phyloP scores from a whole-genome alignment of 2,329 filamentous ascomycete genomes.

The Colletotrichum navitas region DNA sequence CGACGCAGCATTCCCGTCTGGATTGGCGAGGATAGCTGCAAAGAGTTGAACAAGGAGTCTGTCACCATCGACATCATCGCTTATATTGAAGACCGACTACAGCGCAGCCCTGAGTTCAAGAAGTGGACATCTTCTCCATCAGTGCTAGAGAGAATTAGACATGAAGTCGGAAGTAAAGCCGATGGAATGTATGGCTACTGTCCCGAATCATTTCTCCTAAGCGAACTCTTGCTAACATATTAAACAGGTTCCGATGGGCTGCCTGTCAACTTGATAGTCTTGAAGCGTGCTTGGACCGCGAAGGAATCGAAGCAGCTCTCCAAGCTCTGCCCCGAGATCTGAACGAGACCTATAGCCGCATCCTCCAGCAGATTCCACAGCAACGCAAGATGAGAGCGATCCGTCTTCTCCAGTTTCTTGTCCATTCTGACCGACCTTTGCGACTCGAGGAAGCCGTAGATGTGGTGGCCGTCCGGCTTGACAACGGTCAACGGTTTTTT shows the following conservation, averaged over 20 bases:
- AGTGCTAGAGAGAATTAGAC: background rate
- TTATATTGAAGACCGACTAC: background rate
- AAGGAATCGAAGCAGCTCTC: background rate
- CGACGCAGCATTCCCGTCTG: background rate
- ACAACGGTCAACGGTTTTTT: background rate
- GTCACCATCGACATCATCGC: conserved; percentile 14
- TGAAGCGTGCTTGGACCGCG: background rate
- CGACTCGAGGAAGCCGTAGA: conserved; percentile 43
- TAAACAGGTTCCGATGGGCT: conserved; percentile 22
- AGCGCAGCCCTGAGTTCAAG: background rate
- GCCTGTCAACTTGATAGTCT: conserved; percentile 24
- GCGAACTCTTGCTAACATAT: background rate
- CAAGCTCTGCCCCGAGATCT: background rate
- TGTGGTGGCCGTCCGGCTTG: conserved; percentile 9
- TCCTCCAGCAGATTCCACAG: background rate
- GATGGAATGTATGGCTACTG: conserved; percentile 9
- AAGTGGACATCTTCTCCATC: background rate
- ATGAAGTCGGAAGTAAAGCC: conserved; percentile 7
- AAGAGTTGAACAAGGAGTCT: background rate
- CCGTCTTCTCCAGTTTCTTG: conserved; percentile 46
- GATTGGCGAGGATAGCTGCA: background rate
- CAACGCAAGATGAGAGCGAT: conserved; percentile 9
- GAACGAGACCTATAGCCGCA: conserved; percentile 14
- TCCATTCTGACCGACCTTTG: conserved; percentile 43
- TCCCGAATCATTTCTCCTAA: background rate